Evolutionary conservation across 129 eudicot species (phyloP), one percentile per base, ranked within the genome.

Genomic region (Helianthus tuberosus): DNA sequence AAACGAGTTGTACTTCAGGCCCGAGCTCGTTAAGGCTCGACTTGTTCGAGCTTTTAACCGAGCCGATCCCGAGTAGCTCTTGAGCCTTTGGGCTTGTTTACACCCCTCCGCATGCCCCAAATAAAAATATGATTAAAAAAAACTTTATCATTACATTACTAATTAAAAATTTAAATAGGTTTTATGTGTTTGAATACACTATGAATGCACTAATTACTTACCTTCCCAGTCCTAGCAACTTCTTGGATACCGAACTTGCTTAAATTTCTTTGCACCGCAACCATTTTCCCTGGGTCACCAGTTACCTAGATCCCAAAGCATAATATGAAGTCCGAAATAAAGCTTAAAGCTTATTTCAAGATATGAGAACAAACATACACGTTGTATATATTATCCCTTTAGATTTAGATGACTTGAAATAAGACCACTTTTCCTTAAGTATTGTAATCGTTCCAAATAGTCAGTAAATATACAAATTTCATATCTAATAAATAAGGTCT

Each of bases 221-320:
- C 98, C 86, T 92, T 89, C 69, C 98, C 96, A 3, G 98, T 92
- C 75, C 98, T 83, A 36, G 95, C 98, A 84, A 92, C 89, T 83
- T 92, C 98, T 79, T 66, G 81, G 72, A 92, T 87, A 49, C 98
- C 98, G 52, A 92, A 89, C 84, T 87, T 92, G 68, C 88, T 87
- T 48, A 92, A 80, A 73, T 89, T 92, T 73, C 91, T 92, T 60
- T 79, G 90, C 6, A 89, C 88, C 1, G 95, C 98, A 75, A 82
- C 98, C 89, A 87, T 89, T 80, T 92, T 89, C 51, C 98, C 96
- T 13, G 96, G 98, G 86, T 92, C 98, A 75, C 98, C 98, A 38
- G 98, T 92, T 64, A 92, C 96, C 97, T 91, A 58, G 73, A 80
- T 48, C 77, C 77, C 71, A 67, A 62, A 20, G 44, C 46, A 63